phyloP scores from a whole-genome alignment of 1,284 basidiomycete species.

The Apiotrichum siamense region DNA sequence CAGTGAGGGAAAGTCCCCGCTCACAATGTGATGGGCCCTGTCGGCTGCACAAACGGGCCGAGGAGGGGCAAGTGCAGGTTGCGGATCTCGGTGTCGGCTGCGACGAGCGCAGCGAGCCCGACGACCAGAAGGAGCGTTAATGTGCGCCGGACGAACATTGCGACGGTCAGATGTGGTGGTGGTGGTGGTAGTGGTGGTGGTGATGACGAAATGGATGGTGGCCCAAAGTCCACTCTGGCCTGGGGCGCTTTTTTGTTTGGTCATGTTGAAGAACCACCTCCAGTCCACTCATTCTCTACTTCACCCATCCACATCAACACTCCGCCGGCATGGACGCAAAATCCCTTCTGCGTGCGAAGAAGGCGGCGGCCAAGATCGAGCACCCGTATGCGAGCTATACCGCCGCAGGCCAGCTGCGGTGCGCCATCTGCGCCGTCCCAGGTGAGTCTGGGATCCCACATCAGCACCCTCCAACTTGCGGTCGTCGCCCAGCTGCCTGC shows the following conservation, averaged over 20 bases:
- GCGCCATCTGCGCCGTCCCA: slow-evolving; percentile 44
- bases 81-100: slow-evolving; percentile 39
- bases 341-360: slow-evolving; percentile 46
- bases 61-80: slow-evolving; percentile 30
- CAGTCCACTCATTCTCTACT: background rate
- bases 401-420: slow-evolving; percentile 38
- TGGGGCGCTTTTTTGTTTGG: background rate
- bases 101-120: background rate
- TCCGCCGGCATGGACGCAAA: slow-evolving; percentile 40
- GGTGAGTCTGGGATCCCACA: no score
- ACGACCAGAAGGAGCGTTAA: background rate
- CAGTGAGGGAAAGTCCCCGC: no score
- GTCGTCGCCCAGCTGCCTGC: no score
- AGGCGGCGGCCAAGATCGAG: slow-evolving; percentile 39
- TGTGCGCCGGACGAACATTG: background rate
- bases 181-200: background rate
- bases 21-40: background rate
- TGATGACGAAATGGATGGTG: background rate
- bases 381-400: slow-evolving; percentile 43
- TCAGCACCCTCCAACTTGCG: no score
- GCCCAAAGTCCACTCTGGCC: background rate
- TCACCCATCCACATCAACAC: background rate
- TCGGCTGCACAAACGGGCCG: background rate
- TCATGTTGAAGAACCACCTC: background rate
- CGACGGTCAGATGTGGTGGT: background rate